Evolutionary conservation across 2,329 filamentous ascomycete species (phyloP).

Genomic region (Scleromitrula shiraiana): DNA sequence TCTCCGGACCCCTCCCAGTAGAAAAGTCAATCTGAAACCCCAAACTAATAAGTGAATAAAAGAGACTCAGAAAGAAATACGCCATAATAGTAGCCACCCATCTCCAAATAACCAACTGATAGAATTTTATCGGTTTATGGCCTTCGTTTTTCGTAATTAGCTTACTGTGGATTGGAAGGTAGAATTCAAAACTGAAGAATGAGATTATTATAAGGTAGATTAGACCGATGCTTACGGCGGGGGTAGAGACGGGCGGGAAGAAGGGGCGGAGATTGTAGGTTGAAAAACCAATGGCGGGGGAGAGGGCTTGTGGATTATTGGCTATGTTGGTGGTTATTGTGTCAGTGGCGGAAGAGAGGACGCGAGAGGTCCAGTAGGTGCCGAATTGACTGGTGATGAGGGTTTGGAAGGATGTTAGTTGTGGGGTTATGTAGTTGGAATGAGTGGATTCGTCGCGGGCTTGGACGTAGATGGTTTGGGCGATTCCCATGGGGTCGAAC

Average conservation of each 20-base stretch:
- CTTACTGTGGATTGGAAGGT: constrained; percentile 53
- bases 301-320: constrained; percentile 43
- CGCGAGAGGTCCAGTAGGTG: constrained; percentile 6
- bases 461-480: constrained; percentile 47
- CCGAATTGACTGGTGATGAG: not conserved
- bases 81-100: constrained; percentile 46
- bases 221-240: constrained; percentile 52
- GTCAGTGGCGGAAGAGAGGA: constrained; percentile 26
- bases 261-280: constrained; percentile 53
- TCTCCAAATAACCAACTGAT: constrained; percentile 51
- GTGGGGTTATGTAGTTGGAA: constrained; percentile 44
- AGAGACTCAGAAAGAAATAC: constrained; percentile 54
- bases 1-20: too few species aligned
- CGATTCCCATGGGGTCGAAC: constrained; percentile 52
- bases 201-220: constrained; percentile 59
- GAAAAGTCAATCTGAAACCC: constrained; percentile 56
- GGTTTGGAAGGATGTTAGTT: constrained; percentile 2
- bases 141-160: constrained; percentile 46
- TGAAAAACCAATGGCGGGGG: constrained; percentile 48
- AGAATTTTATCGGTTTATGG: constrained; percentile 50
- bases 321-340: constrained; percentile 36
- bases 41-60: constrained; percentile 55
- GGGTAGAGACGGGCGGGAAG: constrained; percentile 43
- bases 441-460: constrained; percentile 48
- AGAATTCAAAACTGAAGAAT: constrained; percentile 59